A percentile compares a stretch with the other conserved stretches of the same genome.
Conservation (phyloP, 768 basidiomycete species). For the Suillus placidus region DNA sequence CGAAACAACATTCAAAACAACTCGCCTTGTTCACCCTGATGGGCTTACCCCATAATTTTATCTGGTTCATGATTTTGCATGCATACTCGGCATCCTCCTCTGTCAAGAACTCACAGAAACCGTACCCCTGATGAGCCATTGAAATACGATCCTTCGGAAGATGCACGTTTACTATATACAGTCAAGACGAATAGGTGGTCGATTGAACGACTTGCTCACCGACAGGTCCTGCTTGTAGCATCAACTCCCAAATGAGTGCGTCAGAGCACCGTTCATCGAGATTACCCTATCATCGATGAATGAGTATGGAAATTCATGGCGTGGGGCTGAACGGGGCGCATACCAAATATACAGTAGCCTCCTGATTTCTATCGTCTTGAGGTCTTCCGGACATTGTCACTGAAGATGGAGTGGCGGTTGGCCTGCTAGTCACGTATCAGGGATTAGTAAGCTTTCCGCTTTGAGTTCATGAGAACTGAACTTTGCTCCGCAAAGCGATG, state of each 20-base stretch:
- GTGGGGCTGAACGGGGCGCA: constrained; percentile 9
- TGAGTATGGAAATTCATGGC: neutral
- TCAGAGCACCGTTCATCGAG: constrained; percentile 94
- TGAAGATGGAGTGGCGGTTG: neutral
- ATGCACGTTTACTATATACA: constrained; percentile 87
- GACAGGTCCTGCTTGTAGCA: constrained; percentile 99
- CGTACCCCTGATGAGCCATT: constrained; percentile 98
- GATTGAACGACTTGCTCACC: constrained; percentile 54
- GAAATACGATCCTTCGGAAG: constrained; percentile 98
- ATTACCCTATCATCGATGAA: constrained; percentile 69
- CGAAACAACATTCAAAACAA: constrained; percentile 12
- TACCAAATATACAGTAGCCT: constrained; percentile 88
- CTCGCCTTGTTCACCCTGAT: constrained; percentile 97
- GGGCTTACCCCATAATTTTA: constrained; percentile 98
- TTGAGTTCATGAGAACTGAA: neutral
- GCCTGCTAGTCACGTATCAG: neutral
- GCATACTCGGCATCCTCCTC: constrained; percentile 99
- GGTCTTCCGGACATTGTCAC: constrained; percentile 44
- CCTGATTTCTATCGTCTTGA: constrained; percentile 89
- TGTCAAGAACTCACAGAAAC: constrained; percentile 98
- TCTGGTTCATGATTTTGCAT: constrained; percentile 99
- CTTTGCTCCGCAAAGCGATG: too few relatives aligned
- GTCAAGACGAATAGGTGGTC: constrained; percentile 3
- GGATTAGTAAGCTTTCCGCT: neutral
- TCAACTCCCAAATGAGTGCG: constrained; percentile 95